Conservation (phyloP, 176 grass and related monocot species). For the Oryza australiensis region DNA sequence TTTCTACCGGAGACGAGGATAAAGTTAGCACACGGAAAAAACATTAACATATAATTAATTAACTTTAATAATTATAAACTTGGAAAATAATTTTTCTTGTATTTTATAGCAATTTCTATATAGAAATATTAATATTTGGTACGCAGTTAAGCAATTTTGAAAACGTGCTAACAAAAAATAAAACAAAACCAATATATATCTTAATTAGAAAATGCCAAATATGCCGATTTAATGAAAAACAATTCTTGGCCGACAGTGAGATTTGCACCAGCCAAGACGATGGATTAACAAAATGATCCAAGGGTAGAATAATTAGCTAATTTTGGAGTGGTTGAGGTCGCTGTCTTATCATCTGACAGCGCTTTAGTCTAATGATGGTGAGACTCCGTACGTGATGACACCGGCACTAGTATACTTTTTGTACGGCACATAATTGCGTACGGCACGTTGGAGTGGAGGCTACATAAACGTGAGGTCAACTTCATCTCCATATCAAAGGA, state of each 20-base stretch:
- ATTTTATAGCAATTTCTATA: no score
- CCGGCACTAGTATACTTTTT: background rate
- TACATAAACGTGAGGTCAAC: background rate
- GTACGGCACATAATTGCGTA: constrained; percentile 1
- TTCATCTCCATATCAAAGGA: background rate
- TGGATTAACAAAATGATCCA: background rate
- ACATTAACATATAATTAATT: no score
- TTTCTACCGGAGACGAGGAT: no score
- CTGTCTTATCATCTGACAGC: background rate
- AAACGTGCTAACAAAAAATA: no score
- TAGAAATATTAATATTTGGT: no score
- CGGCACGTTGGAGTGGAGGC: background rate
- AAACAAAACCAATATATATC: no score
- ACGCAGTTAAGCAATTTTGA: no score
- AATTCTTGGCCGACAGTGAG: background rate
- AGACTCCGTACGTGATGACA: background rate
- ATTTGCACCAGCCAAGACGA: background rate
- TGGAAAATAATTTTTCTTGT: no score
- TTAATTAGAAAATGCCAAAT: no score
- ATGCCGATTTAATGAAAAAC: background rate
- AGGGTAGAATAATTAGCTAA: background rate
- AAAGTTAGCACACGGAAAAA: no score
- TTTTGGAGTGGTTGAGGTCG: background rate
- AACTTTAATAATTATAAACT: no score
- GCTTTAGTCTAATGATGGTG: background rate